Percentiles rank a stretch among this genome's conserved stretches.
phyloP scores from a whole-genome alignment of 2,329 filamentous ascomycete species.

The Neofusicoccum umdonicola region DNA sequence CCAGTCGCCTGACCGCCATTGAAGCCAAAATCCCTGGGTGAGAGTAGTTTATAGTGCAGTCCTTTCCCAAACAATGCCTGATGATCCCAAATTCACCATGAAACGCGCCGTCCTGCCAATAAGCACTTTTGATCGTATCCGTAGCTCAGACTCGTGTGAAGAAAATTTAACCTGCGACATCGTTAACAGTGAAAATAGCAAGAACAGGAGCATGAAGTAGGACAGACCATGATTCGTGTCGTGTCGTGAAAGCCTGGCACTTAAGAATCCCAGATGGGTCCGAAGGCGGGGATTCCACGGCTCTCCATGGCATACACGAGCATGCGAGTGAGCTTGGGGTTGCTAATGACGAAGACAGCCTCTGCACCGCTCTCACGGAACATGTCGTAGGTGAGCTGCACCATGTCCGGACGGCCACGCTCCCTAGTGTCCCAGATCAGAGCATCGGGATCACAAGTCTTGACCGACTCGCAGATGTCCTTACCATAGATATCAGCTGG shows the following conservation, averaged over 20 bases:
- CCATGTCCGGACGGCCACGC: constrained; percentile 60
- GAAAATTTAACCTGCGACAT: no score
- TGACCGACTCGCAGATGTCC: constrained; percentile 56
- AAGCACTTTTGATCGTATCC: no score
- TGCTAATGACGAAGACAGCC: constrained; percentile 72
- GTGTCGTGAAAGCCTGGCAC: not conserved
- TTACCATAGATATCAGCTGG: constrained; percentile 63
- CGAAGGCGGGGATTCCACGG: constrained; percentile 65
- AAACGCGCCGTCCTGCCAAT: no score
- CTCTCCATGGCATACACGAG: constrained; percentile 68
- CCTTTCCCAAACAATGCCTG: no score
- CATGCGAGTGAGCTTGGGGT: constrained; percentile 64
- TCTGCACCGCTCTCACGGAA: constrained; percentile 52
- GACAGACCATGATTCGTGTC: not conserved
- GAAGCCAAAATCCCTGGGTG: no score
- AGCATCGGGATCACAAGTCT: constrained; percentile 58
- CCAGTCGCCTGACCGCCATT: no score
- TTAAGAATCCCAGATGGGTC: constrained; percentile 71
- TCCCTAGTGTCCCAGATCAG: constrained; percentile 65
- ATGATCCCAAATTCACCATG: no score
- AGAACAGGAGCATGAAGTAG: no score
- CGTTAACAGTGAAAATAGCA: no score
- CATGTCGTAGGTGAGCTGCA: constrained; percentile 55
- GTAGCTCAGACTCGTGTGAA: no score
- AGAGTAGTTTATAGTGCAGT: no score